Evolutionary conservation across 192 early-diverging fungal species (phyloP).

Genomic region (Mortierella antarctica): DNA sequence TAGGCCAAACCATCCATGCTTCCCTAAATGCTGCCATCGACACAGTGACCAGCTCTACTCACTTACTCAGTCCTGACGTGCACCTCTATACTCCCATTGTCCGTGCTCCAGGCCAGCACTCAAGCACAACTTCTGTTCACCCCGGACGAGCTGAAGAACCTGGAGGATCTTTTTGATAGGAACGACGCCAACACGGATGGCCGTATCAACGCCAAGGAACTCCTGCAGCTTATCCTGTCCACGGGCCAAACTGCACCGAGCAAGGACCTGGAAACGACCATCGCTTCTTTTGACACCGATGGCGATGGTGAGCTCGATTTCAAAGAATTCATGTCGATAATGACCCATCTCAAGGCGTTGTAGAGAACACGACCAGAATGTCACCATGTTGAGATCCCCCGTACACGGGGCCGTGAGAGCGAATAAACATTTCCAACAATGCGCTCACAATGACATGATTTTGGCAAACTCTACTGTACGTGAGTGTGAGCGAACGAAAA

Average conservation of each 20-base stretch:
- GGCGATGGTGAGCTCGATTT: constrained; percentile 9
- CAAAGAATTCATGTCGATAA: constrained; percentile 3
- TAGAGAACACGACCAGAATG: no score
- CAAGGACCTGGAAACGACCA: constrained; percentile 3
- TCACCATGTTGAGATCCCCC: no score
- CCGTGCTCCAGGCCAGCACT: neutral
- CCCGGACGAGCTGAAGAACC: constrained; percentile 5
- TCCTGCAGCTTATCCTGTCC: neutral
- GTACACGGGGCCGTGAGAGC: no score
- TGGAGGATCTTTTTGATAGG: neutral
- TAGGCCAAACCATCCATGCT: no score
- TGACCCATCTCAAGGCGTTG: no score
- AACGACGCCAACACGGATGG: constrained; percentile 10
- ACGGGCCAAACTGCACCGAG: neutral
- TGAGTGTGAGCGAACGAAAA: no score
- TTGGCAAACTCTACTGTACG: no score
- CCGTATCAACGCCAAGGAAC: neutral
- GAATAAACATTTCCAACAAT: no score
- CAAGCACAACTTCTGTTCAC: constrained; percentile 1
- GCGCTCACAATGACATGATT: no score
- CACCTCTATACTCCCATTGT: neutral
- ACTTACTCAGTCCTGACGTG: no score
- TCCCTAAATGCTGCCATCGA: no score
- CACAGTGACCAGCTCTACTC: no score
- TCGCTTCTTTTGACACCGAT: constrained; percentile 17